These are phyloP conservation scores for Penicillium salamii DNA, from an alignment of 495 filamentous ascomycete species.

Conservation along the genomic window DNA sequence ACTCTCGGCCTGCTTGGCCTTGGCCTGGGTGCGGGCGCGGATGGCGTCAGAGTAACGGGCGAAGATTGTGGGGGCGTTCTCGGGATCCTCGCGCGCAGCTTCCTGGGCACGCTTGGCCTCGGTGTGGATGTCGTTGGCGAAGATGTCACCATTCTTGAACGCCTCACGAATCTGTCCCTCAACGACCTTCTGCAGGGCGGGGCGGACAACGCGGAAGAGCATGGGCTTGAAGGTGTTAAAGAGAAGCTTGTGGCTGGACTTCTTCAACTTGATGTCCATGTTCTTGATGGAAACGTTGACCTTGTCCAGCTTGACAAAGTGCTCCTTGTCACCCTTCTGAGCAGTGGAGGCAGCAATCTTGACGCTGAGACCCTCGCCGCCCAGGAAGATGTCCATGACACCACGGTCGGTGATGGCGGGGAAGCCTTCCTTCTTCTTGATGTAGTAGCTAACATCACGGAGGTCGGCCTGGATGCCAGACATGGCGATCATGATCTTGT, in stretches of 20 bases:
- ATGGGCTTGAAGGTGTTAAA: conserved; percentile 88
- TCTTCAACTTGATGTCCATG: conserved; percentile 84
- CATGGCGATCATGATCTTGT: conserved; percentile 75
- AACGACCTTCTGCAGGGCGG: conserved; percentile 78
- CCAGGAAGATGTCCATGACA: conserved; percentile 86
- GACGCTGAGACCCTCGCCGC: conserved; percentile 85
- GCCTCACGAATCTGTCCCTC: conserved; percentile 85
- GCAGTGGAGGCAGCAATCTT: conserved; percentile 85
- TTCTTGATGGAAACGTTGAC: conserved; percentile 81
- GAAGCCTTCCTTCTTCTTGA: conserved; percentile 95
- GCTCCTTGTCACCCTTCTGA: conserved; percentile 68
- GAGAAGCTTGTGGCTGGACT: conserved; percentile 90
- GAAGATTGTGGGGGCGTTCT: conserved; percentile 82
- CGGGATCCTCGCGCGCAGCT: conserved; percentile 66
- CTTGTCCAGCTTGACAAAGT: conserved; percentile 93
- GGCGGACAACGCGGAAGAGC: conserved; percentile 77
- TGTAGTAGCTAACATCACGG: conserved; percentile 85
- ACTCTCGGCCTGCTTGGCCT: conserved; percentile 67
- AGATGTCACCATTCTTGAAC: conserved; percentile 65
- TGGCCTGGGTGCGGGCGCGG: conserved; percentile 69
- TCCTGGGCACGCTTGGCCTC: conserved; percentile 74
- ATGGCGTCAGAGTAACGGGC: conserved; percentile 73
- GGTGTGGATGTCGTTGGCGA: conserved; percentile 71
- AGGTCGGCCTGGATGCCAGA: conserved; percentile 73
- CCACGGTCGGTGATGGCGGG: conserved; percentile 85